A percentile compares a stretch with the other conserved stretches of the same genome.
Conservation (phyloP, 1,284 basidiomycete genomes). For the Rhodotorula mucilaginosa region DNA sequence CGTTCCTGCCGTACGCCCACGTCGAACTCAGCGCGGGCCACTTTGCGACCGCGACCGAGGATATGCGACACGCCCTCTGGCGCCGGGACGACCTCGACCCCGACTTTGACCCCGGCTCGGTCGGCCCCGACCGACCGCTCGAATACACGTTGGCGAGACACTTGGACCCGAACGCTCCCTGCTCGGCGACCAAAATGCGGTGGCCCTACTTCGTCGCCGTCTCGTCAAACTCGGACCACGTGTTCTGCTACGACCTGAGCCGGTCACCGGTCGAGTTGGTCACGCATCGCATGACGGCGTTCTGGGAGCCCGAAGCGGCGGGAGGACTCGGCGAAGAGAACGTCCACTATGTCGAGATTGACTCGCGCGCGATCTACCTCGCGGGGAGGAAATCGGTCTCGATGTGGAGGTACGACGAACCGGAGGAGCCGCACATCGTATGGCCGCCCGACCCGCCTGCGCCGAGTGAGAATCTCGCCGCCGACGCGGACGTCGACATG, state of each 20-base stretch:
- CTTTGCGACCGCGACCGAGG: background rate
- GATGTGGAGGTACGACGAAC: background rate
- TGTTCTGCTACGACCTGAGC: background rate
- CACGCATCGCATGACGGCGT: background rate
- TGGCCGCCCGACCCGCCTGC: slow-evolving; percentile 6
- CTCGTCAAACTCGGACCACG: background rate
- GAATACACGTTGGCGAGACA: background rate
- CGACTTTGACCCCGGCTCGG: background rate
- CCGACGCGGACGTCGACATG: too few species aligned
- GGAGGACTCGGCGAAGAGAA: background rate
- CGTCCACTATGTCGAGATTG: slow-evolving; percentile 22
- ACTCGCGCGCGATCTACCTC: slow-evolving; percentile 2
- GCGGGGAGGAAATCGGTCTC: slow-evolving; percentile 6
- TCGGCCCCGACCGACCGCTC: background rate
- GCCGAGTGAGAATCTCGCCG: too few species aligned
- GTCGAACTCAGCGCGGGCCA: slow-evolving; percentile 17
- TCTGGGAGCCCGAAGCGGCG: background rate
- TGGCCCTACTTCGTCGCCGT: slow-evolving; percentile 4
- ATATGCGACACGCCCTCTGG: background rate
- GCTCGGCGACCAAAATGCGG: slow-evolving; percentile 11
- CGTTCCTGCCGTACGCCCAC: background rate
- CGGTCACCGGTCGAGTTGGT: background rate
- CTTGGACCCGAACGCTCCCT: background rate
- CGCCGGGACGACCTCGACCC: slow-evolving; percentile 4
- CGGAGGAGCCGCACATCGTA: background rate